These are phyloP conservation scores for Neopestalotiopsis sp. DNA, from an alignment of 2,329 filamentous ascomycete species.

Conservation along the genomic window DNA sequence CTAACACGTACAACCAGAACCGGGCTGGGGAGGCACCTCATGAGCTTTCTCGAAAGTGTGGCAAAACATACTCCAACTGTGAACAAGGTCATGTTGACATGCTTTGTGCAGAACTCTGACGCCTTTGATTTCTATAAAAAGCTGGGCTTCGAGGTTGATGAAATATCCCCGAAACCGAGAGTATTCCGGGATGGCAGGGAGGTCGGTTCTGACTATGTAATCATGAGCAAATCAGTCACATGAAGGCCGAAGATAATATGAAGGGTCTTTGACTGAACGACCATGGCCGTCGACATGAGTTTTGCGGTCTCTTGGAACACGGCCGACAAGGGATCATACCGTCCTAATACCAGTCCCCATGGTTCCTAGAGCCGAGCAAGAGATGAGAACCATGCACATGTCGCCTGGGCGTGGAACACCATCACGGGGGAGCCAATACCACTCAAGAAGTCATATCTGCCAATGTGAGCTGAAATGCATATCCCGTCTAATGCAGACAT, in stretches of 20 bases:
- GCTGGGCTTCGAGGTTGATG: constrained; percentile 62
- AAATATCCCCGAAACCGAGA: constrained; percentile 57
- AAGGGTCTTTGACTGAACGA: not conserved
- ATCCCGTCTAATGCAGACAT: no score
- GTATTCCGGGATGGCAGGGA: constrained; percentile 59
- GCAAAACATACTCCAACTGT: constrained; percentile 59
- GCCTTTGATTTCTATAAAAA: constrained; percentile 66
- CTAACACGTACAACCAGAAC: constrained; percentile 45
- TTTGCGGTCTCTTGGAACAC: not conserved
- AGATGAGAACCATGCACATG: no score
- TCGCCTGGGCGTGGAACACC: no score
- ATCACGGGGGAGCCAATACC: no score
- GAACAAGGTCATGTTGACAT: constrained; percentile 75
- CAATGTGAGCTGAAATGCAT: no score
- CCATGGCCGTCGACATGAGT: not conserved
- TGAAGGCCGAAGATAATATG: not conserved
- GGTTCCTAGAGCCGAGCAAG: no score
- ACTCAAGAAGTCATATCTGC: no score
- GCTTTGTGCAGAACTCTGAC: constrained; percentile 65
- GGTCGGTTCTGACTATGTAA: constrained; percentile 62
- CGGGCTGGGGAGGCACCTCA: constrained; percentile 66
- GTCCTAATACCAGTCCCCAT: no score
- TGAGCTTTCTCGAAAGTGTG: constrained; percentile 58
- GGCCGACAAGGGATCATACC: no score
- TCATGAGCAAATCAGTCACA: constrained; percentile 56